Percentiles rank a stretch among this genome's conserved stretches.
Conservation (phyloP, 768 basidiomycete species). For the Gelatoporia subvermispora region DNA sequence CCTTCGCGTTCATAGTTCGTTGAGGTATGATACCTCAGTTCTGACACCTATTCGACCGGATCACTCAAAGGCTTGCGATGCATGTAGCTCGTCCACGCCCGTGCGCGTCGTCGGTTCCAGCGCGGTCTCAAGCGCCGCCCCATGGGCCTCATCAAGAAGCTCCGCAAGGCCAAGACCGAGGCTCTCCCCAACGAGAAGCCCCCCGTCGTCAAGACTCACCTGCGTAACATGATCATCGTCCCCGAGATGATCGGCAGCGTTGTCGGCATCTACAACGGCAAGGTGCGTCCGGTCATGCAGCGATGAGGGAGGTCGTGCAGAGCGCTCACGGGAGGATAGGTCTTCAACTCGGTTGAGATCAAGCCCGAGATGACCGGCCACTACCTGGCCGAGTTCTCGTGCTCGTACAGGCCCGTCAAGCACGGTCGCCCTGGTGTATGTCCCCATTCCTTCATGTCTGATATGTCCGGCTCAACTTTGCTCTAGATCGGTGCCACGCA, state of each 20-base stretch:
- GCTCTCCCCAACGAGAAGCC: slow-evolving; percentile 99
- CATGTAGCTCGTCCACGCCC: slow-evolving; percentile 89
- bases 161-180: slow-evolving; percentile 99
- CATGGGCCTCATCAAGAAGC: slow-evolving; percentile 98
- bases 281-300: slow-evolving; percentile 43
- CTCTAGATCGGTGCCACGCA: slow-evolving; percentile 83
- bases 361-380: slow-evolving; percentile 99
- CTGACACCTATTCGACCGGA: not conserved
- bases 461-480: slow-evolving; percentile 10
- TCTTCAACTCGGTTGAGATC: slow-evolving; percentile 96
- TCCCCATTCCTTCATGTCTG: not conserved
- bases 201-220: slow-evolving; percentile 96
- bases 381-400: slow-evolving; percentile 97
- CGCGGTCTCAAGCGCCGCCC: slow-evolving; percentile 98
- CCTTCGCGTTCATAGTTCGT: slow-evolving; percentile 67
- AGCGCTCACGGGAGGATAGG: slow-evolving; percentile 35
- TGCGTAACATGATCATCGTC: slow-evolving; percentile 99
- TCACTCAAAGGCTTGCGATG: not conserved
- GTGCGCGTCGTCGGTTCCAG: slow-evolving; percentile 97
- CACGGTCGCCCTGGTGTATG: slow-evolving; percentile 97
- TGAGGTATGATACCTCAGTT: slow-evolving; percentile 48
- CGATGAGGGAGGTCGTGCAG: too few species aligned
- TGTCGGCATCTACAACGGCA: slow-evolving; percentile 97
- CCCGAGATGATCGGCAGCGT: slow-evolving; percentile 99
- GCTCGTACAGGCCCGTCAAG: slow-evolving; percentile 98